Base-by-base conservation (phyloP, 495 filamentous ascomycete genomes). In the Bacidia rubella region DNA sequence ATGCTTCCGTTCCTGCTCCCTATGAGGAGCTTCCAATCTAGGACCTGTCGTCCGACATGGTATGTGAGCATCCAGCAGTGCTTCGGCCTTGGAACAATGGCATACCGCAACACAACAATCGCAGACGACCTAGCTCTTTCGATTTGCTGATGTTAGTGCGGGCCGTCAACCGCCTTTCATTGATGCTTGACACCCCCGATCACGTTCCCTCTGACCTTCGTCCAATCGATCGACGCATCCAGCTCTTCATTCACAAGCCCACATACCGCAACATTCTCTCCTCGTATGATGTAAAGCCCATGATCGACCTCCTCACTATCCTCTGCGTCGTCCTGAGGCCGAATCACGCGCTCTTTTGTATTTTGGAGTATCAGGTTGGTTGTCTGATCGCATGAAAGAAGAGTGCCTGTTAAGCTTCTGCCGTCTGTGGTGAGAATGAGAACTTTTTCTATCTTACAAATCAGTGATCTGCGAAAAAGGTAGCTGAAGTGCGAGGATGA, bases 391-490 rank as follows among this genome's bases (percentile, higher is more conserved):
- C 82, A 86, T n/a, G 83, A 85, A 40, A 90, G 69, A 20, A 98
- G 81, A 1, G 70, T 85, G 25, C 92, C 92, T 50, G 85, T 79
- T 38, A 97, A 73, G 15, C 82, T 93, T 58, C 92, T 86, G 49
- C 90, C 92, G 67, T 97, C 93, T 55, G 85, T 83, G 42, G 92
- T 98, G 59, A 98, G 72, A 60, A 98, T 81, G 47, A 87, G 75
- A 48, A 98, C 87, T 64, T 85, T 90, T 65, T 95, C 92, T 97
- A 63, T 41, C 53, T 54, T 15, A 40, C n/a, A n/a, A n/a, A n/a
- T n/a, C n/a, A n/a, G n/a, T n/a, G n/a, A n/a, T n/a, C n/a, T n/a
- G n/a, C n/a, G n/a, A n/a, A n/a, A n/a, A n/a, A n/a, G n/a, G n/a
- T n/a, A n/a, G n/a, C n/a, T n/a, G n/a, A n/a, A n/a, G n/a, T n/a